Evolutionary conservation across 371 early-diverging fungal genomes (phyloP).

Genomic region (Mucor velutinosus): DNA sequence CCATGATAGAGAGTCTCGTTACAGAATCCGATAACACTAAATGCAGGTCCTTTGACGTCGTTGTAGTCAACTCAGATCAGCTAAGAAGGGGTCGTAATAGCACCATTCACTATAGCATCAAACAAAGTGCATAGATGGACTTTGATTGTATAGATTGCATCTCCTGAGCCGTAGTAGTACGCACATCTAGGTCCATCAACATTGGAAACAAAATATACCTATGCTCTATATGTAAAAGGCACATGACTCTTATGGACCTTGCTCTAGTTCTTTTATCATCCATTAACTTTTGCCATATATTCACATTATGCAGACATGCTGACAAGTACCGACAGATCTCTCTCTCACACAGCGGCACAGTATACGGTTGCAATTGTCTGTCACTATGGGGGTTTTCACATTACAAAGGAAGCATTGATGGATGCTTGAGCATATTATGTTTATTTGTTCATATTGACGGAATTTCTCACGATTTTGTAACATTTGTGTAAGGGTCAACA

Average conservation of each 20-base stretch:
- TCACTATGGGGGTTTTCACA: background rate
- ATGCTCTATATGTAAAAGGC: background rate
- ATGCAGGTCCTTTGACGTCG: slow-evolving; percentile 4
- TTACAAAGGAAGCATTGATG: background rate
- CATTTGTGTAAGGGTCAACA: background rate
- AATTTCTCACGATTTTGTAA: slow-evolving; percentile 3
- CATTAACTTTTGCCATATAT: background rate
- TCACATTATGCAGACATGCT: background rate
- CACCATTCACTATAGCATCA: background rate
- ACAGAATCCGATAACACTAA: slow-evolving; percentile 8
- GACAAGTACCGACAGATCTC: background rate
- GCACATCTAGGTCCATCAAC: background rate
- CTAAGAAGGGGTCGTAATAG: background rate
- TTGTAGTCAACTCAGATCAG: background rate
- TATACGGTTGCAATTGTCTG: background rate
- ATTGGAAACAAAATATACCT: background rate
- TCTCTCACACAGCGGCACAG: background rate
- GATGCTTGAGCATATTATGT: background rate
- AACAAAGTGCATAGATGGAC: background rate
- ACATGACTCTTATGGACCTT: background rate
- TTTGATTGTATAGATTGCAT: background rate
- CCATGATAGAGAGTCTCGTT: background rate
- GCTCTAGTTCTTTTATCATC: background rate
- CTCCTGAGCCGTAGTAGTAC: background rate
- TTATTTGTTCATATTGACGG: background rate